phyloP scores from a whole-genome alignment of 169 alveolate genomes.

The Miamiensis avidus region DNA sequence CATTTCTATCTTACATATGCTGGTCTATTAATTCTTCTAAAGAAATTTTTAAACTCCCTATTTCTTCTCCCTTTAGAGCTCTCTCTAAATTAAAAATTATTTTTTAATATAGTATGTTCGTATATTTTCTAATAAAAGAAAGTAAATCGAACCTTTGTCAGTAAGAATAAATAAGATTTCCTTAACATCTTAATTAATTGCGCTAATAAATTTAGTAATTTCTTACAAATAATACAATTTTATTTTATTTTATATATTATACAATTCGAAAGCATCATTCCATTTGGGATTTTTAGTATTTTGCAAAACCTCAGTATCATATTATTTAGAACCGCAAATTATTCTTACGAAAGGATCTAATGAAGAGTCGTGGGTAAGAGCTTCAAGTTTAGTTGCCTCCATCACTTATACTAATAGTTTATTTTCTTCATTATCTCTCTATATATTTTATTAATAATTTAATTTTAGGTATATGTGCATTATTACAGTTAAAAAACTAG shows the following conservation, averaged over 20 bases:
- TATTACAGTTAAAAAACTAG: background rate
- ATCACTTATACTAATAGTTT: background rate
- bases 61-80: background rate
- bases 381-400: slow-evolving; percentile 7
- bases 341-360: slow-evolving; percentile 11
- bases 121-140: background rate
- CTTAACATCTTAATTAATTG: background rate
- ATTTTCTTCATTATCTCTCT: background rate
- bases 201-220: background rate
- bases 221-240: background rate
- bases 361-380: background rate
- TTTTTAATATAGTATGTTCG: background rate
- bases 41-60: background rate
- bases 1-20: background rate
- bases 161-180: background rate
- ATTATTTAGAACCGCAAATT: background rate
- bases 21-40: background rate
- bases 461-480: background rate
- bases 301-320: background rate
- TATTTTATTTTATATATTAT: background rate
- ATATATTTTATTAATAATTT: background rate
- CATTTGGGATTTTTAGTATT: slow-evolving; percentile 14
- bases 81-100: background rate
- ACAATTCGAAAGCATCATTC: slow-evolving; percentile 17
- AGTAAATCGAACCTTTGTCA: background rate